These are phyloP conservation scores for Trametes maxima DNA, from an alignment of 768 basidiomycete genomes.

Conservation along the genomic window DNA sequence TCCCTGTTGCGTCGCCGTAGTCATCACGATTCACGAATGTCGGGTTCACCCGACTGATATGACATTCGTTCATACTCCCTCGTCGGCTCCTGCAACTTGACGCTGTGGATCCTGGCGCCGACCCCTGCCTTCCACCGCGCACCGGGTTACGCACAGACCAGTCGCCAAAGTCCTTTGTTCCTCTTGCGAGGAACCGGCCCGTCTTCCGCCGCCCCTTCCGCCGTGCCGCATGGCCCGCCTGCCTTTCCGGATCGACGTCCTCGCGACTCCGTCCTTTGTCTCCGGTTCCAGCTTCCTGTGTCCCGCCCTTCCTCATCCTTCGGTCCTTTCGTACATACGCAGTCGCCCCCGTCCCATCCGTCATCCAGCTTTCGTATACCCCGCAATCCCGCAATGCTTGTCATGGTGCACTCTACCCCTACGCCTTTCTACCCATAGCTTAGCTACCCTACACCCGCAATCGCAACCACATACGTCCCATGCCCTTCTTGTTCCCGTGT, in stretches of 20 bases:
- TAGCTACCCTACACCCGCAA: slow-evolving; percentile 5
- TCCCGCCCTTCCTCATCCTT: slow-evolving; percentile 3
- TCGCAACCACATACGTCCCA: not conserved
- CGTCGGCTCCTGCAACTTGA: not conserved
- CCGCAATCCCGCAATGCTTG: slow-evolving; percentile 22
- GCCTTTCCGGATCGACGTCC: not conserved
- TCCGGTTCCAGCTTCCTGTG: not conserved
- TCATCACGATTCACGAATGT: slow-evolving; percentile 18
- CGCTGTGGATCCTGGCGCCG: not conserved
- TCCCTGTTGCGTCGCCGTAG: slow-evolving; percentile 22
- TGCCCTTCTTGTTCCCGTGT: not conserved
- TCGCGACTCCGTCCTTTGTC: not conserved
- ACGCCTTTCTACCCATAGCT: not conserved
- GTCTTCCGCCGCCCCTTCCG: not conserved
- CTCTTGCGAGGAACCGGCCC: not conserved
- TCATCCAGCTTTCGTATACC: slow-evolving; percentile 26
- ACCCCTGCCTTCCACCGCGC: no score
- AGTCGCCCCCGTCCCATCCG: slow-evolving; percentile 3
- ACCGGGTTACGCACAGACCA: no score
- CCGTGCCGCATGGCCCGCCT: not conserved
- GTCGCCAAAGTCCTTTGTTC: not conserved
- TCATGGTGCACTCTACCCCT: slow-evolving; percentile 18
- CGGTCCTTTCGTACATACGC: slow-evolving; percentile 14
- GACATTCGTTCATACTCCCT: slow-evolving; percentile 4
- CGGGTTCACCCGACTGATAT: slow-evolving; percentile 14